Percentiles rank a stretch among this genome's conserved stretches.
Evolutionary conservation across 192 early-diverging fungal genomes (phyloP).

Genomic region (Gonapodya sp.): DNA sequence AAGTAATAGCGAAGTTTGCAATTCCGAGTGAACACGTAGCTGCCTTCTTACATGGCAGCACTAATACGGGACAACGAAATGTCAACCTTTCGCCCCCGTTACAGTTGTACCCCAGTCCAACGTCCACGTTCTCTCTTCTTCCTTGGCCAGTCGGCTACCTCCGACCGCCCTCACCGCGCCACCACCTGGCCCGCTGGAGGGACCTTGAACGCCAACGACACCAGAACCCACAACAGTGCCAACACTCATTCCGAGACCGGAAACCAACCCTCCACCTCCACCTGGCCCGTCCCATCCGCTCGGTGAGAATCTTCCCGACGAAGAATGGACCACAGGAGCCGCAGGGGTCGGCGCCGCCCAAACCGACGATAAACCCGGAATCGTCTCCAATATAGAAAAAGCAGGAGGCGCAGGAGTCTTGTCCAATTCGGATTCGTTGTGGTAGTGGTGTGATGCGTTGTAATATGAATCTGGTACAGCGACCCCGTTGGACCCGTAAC

Average conservation of each 20-base stretch:
- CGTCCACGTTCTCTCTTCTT: not conserved
- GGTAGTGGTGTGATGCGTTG: no score
- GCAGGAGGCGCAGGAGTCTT: not conserved
- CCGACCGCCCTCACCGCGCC: not conserved
- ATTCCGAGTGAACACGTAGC: no score
- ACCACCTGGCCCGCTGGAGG: not conserved
- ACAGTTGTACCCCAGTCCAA: constrained; percentile 1
- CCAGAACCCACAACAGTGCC: not conserved
- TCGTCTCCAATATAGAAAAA: not conserved
- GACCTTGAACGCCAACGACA: no score
- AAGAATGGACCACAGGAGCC: not conserved
- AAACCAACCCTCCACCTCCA: not conserved
- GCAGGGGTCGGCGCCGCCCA: not conserved
- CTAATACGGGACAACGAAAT: no score
- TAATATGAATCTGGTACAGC: no score
- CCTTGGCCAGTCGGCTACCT: no score
- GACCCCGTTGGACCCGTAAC: no score
- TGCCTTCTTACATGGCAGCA: no score
- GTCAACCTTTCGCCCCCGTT: not conserved
- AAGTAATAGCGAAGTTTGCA: no score
- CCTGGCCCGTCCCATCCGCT: not conserved
- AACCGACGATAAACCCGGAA: not conserved
- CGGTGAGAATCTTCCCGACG: not conserved
- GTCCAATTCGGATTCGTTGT: not conserved
- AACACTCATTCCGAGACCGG: not conserved